Percentiles rank a stretch among this genome's conserved stretches.
phyloP scores from a whole-genome alignment of 768 basidiomycete genomes.

The Lanmaoa rubissima region DNA sequence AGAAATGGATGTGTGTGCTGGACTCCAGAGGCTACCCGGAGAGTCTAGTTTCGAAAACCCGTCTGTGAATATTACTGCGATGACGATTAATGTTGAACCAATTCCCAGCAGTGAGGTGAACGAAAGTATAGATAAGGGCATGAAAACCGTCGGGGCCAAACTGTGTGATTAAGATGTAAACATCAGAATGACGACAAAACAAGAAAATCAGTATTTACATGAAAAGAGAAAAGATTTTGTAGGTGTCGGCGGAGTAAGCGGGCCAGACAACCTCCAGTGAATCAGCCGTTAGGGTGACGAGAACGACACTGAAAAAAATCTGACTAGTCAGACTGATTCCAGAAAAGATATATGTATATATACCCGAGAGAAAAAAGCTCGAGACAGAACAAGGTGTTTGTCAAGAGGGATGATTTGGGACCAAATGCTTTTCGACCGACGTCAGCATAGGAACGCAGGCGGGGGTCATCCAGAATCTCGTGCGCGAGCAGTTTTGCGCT shows the following conservation, averaged over 20 bases:
- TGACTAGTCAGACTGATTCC: not conserved
- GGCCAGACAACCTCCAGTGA: constrained; percentile 76
- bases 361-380: constrained; percentile 85
- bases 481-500: constrained; percentile 86
- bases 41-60: constrained; percentile 68
- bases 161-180: constrained; percentile 37
- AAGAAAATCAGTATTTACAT: constrained; percentile 48
- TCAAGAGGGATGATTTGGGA: constrained; percentile 57
- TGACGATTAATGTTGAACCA: constrained; percentile 70
- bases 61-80: constrained; percentile 77
- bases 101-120: constrained; percentile 88
- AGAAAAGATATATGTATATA: constrained; percentile 13
- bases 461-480: constrained; percentile 68
- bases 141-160: constrained; percentile 78
- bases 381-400: constrained; percentile 76
- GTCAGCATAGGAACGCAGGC: constrained; percentile 81
- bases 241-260: constrained; percentile 59
- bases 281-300: constrained; percentile 90
- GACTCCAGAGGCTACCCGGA: constrained; percentile 81
- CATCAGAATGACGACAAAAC: not conserved
- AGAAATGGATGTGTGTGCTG: constrained; percentile 63
- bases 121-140: constrained; percentile 84
- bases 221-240: constrained; percentile 71
- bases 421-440: constrained; percentile 91
- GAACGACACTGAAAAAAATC: constrained; percentile 58